Percentiles rank a stretch among this genome's conserved stretches.
phyloP scores from a whole-genome alignment of 2,329 filamentous ascomycete genomes.

The Fonsecaea pugnacius region DNA sequence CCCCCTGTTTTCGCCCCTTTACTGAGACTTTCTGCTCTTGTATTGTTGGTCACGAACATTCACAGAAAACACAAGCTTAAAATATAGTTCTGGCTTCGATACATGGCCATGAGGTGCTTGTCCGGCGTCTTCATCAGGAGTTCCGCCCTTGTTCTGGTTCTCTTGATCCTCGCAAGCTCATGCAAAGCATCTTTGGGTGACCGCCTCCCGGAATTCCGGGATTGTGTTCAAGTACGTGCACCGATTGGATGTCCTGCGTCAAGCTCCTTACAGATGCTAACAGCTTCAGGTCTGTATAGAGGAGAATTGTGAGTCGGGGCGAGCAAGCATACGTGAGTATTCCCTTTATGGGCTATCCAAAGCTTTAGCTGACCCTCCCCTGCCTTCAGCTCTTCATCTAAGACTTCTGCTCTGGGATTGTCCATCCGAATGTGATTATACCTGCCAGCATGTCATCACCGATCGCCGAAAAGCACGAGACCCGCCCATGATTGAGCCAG shows the following conservation, averaged over 20 bases:
- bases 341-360: conserved; percentile 26
- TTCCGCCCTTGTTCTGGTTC: not conserved
- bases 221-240: conserved; percentile 76
- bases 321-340: conserved; percentile 71
- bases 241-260: not conserved
- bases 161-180: conserved; percentile 5
- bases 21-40: not conserved
- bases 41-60: conserved; percentile 1
- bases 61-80: not conserved
- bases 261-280: conserved; percentile 19
- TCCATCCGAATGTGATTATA: conserved; percentile 93
- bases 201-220: conserved; percentile 79
- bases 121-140: not conserved
- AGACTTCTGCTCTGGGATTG: conserved; percentile 92
- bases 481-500: conserved; percentile 65
- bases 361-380: conserved; percentile 34
- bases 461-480: conserved; percentile 67
- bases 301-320: conserved; percentile 75
- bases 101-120: conserved; percentile 3
- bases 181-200: conserved; percentile 76
- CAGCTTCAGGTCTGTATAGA: conserved; percentile 70
- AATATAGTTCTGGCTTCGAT: not conserved
- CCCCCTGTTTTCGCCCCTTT: not conserved
- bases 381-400: conserved; percentile 71
- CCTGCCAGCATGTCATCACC: conserved; percentile 93